Evolutionary conservation across 768 basidiomycete species (phyloP), one percentile per base, ranked within the genome.

Genomic region (Leccinum imitatum): DNA sequence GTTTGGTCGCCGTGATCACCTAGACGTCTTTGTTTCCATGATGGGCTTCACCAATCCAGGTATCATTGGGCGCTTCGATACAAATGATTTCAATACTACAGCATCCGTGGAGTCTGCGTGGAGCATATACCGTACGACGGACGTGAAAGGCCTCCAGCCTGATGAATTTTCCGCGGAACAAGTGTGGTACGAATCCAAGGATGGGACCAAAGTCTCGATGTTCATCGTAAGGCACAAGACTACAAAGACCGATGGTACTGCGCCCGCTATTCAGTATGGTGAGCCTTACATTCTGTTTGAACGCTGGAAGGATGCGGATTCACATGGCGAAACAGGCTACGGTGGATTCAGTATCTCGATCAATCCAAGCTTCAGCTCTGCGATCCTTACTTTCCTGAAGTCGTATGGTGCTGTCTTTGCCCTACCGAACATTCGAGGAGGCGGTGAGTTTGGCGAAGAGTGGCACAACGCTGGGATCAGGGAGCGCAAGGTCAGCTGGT

Each of bases 161-260:
- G 82, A 85, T 8, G 89, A 93, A 50, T 93, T 93, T 64, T 77
- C 83, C 31, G 77, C 85, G 33, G 80, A 81, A 59, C 91, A 93
- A 75, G 87, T 91, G 19, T 94, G 91, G 87, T 93, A 87, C 67
- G 71, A 78, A 19, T 86, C 85, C 73, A 89, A 87, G 71, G 92
- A 93, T 67, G 90, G 90, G 2, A 92, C 90, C 6, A 82, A 79
- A 56, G 78, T 94, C 37, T 92, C 92, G 2, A 93, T 94, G 91
- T 93, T 92, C 67, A 80, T 94, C 62, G 88, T 92, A 21, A 82
- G 85, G 51, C 90, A 89, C 69, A 87, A 87, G 70, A 80, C 78
- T 39, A 90, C 87, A 3, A 75, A 80, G 60, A 78, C 84, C 46
- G 88, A 93, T 61, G 91, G 91, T 15, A 87, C 86, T 0, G 90